Evolutionary conservation across 352 stramenopile species (phyloP), one percentile per base, ranked within the genome.

Genomic region (Aphanomyces euteiches): DNA sequence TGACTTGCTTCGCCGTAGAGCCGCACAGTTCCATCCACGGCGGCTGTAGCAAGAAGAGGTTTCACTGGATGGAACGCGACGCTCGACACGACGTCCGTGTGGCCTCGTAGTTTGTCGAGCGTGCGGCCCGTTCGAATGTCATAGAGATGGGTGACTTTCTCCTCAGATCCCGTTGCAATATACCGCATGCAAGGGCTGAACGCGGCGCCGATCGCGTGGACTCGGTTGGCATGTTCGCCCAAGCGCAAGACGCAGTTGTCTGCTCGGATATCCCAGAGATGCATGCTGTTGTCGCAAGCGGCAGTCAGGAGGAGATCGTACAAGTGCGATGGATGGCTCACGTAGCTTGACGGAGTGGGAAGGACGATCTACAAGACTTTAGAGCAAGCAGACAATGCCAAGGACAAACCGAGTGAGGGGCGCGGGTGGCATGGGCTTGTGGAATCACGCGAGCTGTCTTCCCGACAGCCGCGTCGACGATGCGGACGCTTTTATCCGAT

Each of bases 121-220:
- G 73, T 79, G 3, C 85, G 73, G 1, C 87, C 80, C 17, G 78
- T 95, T 57, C 88, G 87, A 57, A 96, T 78, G 66, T 97, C 90
- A 77, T 96, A 96, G 50, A 96, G 60, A 72, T 94, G 95, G 10
- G 79, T 76, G 7, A 76, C 69, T 4, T 90, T 82, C 66, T 96
- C 90, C 75, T 96, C 89, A 1, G 85, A 96, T 43, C 90, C 90
- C 3, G 83, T 92, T 6, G 88, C 88, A 21, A 96, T 77, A 73
- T 95, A 96, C 17, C 90, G 85, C 87, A 96, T 94, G 77, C 90
- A 97, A 3, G 89, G 90, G 57, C 84, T 95, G 69, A 96, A 96
- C 13, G 83, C 78, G 40, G 84, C 72, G 6, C 84, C 83, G 2
- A 96, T 61, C 5, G 74, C 69, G 37, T 97, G 88, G 15, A 92